Evolutionary conservation across 2,329 filamentous ascomycete genomes (phyloP), one percentile per base, ranked within the genome.

Genomic region (Metarhizium sp.): DNA sequence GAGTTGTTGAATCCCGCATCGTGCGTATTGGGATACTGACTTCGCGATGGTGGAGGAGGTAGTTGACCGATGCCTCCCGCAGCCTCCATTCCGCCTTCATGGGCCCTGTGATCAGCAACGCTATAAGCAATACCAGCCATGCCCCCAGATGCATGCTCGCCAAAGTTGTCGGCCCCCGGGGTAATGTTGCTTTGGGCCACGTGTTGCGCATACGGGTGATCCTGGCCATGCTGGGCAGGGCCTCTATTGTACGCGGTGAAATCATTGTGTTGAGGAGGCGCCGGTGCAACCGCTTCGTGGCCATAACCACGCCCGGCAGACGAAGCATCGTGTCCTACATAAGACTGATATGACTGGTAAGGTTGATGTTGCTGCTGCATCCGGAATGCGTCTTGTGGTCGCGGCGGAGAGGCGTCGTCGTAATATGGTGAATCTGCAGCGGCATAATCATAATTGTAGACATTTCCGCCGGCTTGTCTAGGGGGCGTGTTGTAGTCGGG

Each of bases 111-210:
- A 62, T 86, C 84, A 51, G 86, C 85, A 51, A 87, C 80, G 55
- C 75, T 81, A 63, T 84, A 76, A 43, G 86, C 85, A 57, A 88
- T 81, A 54, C 84, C 85, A 34, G 84, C 77, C 69, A 90, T 83
- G 55, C 84, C 86, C 61, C 84, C 86, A 25, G 78, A 76, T 16
- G 86, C 81, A 43, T 74, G 69, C 51, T 81, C 75, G 58, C 85
- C 78, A 60, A 86, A 81, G 66, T 89, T 88, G 70, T 90, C 85
- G 58, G 81, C 78, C 38, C 82, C 85, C 2, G 83, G 82, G 1
- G 84, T 86, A 55, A 75, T 71, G 63, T 71, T 76, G 60, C 66
- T 61, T 7, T 58, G 58, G 25, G 59, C 58, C 45, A 50, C 48
- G 7, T 58, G 61, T 30, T 61, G 58, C 18, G 56, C 60, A 59